Base-by-base conservation (phyloP, 148 eudicot genomes). In the Persicaria tinctoria region DNA sequence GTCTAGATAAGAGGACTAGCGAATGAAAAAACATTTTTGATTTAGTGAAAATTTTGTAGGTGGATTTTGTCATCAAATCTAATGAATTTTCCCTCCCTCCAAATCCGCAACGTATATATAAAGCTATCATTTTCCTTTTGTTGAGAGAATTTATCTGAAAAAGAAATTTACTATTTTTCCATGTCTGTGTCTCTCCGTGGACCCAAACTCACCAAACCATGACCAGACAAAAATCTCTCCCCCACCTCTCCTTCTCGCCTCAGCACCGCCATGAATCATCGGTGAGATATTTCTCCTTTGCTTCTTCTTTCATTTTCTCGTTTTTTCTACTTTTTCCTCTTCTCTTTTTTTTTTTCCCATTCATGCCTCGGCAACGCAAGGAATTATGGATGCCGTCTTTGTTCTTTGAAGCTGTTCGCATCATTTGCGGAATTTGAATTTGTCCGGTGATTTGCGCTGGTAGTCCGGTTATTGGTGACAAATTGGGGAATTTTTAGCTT, bases 261-360 rank as follows among this genome's bases (percentile, higher is more conserved):
- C 46, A 27, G 41, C 46, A 63, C 45, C 44, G 13, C 68, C 68
- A 32, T 27, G 46, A 63, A 63, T 27, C 68, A 63, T 63, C 16
- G 68, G 68, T 63, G 16, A 63, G 68, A 63, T 63, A 23, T 59
- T 55, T 59, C 12, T 59, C 11, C 41, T 32, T 59, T 59, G 27
- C 12, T 10, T 60, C 11, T 11, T 63, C 45, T 63, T 63, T 63
- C 46, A 63, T 60, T 60, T 63, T 63, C 68, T 27, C 4, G 46
- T 4, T 11, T 63, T 63, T 63, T 27, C 12, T 5, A 11, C 4
- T 18, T 4, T 16, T 10, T 63, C 9, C 32, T 6, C 6, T 0
- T 32, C 12, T 5, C 5, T 1, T 2, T 4, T 16, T 10, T 63
- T 27, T 63, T 6, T 6, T 0, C 11, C 41, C 46, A 0, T 63